Base-by-base conservation (phyloP, 352 stramenopile species). In the Peronospora tabacina region DNA sequence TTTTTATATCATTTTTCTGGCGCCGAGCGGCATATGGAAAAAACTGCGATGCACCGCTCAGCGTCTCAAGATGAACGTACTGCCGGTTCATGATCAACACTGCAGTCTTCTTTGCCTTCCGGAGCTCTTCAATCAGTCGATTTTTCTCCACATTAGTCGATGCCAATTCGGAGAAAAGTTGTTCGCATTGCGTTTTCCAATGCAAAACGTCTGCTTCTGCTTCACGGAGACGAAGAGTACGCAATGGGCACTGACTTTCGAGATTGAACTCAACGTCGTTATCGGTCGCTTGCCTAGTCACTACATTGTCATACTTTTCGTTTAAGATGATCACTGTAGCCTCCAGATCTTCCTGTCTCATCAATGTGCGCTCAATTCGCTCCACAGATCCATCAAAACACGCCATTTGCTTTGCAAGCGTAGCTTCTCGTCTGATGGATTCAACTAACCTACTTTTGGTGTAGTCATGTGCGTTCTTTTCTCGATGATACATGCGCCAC, bases 381-480 rank as follows among this genome's bases (percentile, higher is more conserved):
- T 66, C 39, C 0, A 20, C 35, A 24, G 39, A 52, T 7, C 52
- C 57, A 51, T 48, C 44, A 0, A 67, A 26, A 46, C 34, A 38
- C 12, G 40, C 41, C n/a, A 66, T 15, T 35, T 60, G 52, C 44
- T 61, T 66, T 3, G 29, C 11, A 24, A 63, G 33, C 10, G 26
- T 30, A 34, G 48, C 11, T 65, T 69, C 56, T 28, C 52, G 56
- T 45, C 44, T 49, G 17, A 66, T 51, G 8, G 34, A 32, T 16
- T 43, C 52, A 15, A 63, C 61, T 20, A 70, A 45, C 26, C 49
- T 66, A 34, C 38, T 59, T 36, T 63, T 70, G 26, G 57, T 70
- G 48, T 66, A 66, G 24, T 59, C 61, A 22, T 70, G 61, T 6
- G 61, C 61, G 17, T 52, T 44, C 33, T 70, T 70, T 35, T 70